Percentiles rank a stretch among this genome's conserved stretches.
Evolutionary conservation across 208 protist species (phyloP).

Genomic region (Acanthamoeba lenticulata): DNA sequence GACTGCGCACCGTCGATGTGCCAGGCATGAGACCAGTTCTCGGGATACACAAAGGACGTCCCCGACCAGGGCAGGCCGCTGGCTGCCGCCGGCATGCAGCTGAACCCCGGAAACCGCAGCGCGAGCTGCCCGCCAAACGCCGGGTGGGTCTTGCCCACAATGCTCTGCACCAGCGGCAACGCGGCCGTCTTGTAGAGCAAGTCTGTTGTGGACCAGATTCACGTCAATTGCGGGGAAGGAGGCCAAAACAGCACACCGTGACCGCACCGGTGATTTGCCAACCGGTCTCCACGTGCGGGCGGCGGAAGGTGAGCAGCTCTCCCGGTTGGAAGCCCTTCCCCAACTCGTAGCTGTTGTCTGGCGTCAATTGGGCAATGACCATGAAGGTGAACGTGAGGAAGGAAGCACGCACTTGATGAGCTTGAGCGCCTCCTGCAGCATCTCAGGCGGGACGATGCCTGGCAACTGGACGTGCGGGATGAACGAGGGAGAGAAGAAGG

Average conservation of each 20-base stretch:
- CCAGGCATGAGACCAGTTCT: background rate
- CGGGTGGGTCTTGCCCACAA: background rate
- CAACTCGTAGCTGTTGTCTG: background rate
- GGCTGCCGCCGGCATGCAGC: background rate
- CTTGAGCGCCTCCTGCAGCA: background rate
- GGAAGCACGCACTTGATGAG: background rate
- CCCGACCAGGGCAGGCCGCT: background rate
- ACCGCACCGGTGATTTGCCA: slow-evolving; percentile 28
- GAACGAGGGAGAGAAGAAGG: background rate
- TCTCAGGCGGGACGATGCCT: background rate
- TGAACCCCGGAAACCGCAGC: background rate
- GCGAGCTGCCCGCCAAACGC: slow-evolving; percentile 5
- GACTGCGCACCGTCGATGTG: slow-evolving; percentile 14
- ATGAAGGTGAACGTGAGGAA: background rate
- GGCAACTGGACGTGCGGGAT: background rate
- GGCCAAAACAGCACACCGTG: background rate
- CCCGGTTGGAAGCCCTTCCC: background rate
- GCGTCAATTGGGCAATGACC: background rate
- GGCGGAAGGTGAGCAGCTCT: background rate
- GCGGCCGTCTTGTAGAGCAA: slow-evolving; percentile 58
- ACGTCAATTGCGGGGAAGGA: background rate
- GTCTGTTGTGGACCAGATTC: background rate
- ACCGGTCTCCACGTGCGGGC: background rate
- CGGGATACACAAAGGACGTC: background rate
- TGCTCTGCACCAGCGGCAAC: background rate